A percentile compares a stretch with the other conserved stretches of the same genome.
Evolutionary conservation across 768 basidiomycete genomes (phyloP).

Genomic region (Boletus barrowsii): DNA sequence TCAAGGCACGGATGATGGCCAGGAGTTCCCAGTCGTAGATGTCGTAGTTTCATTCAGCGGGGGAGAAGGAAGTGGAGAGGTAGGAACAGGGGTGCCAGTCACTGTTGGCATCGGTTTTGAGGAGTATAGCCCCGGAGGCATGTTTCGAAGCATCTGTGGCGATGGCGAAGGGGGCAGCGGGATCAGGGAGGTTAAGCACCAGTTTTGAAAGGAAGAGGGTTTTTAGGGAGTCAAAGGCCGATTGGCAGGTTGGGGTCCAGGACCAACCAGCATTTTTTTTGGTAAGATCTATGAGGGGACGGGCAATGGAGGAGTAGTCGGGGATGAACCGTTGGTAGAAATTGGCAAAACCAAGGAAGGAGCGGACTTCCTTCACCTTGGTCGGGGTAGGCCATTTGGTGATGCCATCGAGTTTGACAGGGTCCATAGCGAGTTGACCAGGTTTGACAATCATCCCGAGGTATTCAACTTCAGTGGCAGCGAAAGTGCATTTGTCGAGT

Average conservation of each 20-base stretch:
- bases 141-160: too few relatives aligned
- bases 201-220: too few relatives aligned
- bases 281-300: background rate
- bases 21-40: background rate
- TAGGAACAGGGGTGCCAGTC: background rate
- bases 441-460: background rate
- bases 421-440: background rate
- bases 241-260: too few relatives aligned
- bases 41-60: background rate
- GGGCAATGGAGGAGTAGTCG: background rate
- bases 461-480: background rate
- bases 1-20: background rate
- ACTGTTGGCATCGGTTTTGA: too few relatives aligned
- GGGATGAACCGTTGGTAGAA: background rate
- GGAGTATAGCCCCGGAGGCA: too few relatives aligned
- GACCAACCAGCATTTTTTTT: background rate
- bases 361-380: background rate
- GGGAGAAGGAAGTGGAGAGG: background rate
- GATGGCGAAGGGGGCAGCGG: too few relatives aligned
- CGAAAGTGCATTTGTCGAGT: too few relatives aligned
- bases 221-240: too few relatives aligned
- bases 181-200: too few relatives aligned
- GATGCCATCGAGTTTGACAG: background rate
- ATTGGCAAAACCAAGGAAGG: background rate
- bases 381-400: background rate